These are phyloP conservation scores for Colletotrichum sp. DNA, from an alignment of 2,329 filamentous ascomycete species.

Conservation along the genomic window DNA sequence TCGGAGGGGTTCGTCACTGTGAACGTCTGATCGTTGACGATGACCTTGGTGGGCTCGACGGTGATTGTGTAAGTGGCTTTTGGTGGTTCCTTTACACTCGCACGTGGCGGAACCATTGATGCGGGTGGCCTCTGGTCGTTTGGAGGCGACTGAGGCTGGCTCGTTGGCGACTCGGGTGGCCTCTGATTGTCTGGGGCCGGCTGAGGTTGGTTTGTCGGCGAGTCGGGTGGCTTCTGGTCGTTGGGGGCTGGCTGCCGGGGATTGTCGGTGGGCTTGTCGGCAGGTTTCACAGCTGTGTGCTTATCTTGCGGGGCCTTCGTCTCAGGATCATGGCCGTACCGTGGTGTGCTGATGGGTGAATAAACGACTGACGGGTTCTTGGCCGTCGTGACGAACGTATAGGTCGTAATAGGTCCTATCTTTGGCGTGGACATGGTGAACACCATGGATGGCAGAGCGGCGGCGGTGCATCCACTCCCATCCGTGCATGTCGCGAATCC, in stretches of 20 bases:
- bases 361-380: conserved; percentile 58
- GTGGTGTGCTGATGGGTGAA: conserved; percentile 25
- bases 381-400: conserved; percentile 57
- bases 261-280: neutral
- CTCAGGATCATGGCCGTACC: conserved; percentile 13
- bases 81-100: neutral
- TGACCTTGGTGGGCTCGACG: conserved; percentile 48
- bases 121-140: neutral
- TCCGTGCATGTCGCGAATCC: neutral
- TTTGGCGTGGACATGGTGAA: conserved; percentile 15
- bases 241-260: neutral
- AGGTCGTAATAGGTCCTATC: conserved; percentile 26
- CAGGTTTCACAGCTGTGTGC: neutral
- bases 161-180: conserved; percentile 1
- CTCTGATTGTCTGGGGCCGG: neutral
- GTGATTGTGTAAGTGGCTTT: conserved; percentile 42
- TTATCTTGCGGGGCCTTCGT: conserved; percentile 1
- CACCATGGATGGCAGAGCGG: neutral
- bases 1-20: conserved; percentile 38
- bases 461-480: neutral
- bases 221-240: conserved; percentile 7
- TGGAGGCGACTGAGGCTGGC: neutral
- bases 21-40: conserved; percentile 54
- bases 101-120: neutral
- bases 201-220: neutral